phyloP scores from a whole-genome alignment of 768 basidiomycete species.

The Amanita pallidorosea region DNA sequence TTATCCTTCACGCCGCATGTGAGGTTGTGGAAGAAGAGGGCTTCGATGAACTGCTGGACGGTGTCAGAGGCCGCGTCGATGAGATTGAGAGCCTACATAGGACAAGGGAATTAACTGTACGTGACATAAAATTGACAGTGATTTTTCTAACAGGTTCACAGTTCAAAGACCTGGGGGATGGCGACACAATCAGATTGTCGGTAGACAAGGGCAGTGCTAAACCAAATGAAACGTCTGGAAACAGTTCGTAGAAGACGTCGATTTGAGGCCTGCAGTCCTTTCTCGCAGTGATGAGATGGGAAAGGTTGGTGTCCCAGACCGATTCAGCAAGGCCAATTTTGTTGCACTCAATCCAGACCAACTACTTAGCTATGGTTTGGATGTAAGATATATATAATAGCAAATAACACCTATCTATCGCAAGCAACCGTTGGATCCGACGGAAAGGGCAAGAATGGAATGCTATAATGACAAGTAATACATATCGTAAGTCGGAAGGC shows the following conservation, averaged over 20 bases:
- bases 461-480: constrained; percentile 15
- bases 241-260: background rate
- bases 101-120: constrained; percentile 65
- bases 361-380: background rate
- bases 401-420: constrained; percentile 3
- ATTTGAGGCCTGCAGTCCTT: too few relatives aligned
- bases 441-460: background rate
- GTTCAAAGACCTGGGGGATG: constrained; percentile 41
- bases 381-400: constrained; percentile 4
- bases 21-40: constrained; percentile 64
- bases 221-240: background rate
- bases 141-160: constrained; percentile 17
- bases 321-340: background rate
- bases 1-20: constrained; percentile 63
- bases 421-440: background rate
- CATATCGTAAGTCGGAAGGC: constrained; percentile 11
- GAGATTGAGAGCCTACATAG: constrained; percentile 81
- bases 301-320: background rate
- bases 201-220: constrained; percentile 38
- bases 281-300: background rate
- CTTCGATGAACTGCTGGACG: constrained; percentile 69
- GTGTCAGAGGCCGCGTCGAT: constrained; percentile 67
- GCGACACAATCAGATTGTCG: constrained; percentile 37
- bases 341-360: background rate
- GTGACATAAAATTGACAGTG: constrained; percentile 24